Evolutionary conservation across 352 stramenopile species (phyloP), one percentile per base, ranked within the genome.

Genomic region (Phytopythium helicoides): DNA sequence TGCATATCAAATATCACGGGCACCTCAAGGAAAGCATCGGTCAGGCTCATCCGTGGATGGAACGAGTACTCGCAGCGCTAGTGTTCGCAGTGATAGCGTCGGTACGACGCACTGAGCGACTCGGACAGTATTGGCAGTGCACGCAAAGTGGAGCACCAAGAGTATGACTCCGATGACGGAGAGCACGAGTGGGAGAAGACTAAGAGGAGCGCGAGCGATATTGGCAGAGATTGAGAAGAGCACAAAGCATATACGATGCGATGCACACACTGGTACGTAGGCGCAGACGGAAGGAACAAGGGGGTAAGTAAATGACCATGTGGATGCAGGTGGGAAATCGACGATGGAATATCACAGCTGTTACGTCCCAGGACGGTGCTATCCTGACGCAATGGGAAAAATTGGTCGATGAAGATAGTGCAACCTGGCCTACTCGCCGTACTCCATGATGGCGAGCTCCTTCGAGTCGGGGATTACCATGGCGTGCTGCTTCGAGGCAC

Each of bases 361-460:
- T n/a, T n/a, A n/a, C n/a, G n/a, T n/a, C n/a, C n/a, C n/a, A n/a
- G n/a, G n/a, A n/a, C n/a, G n/a, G n/a, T n/a, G n/a, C n/a, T n/a
- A n/a, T n/a, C n/a, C n/a, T n/a, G n/a, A n/a, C n/a, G n/a, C n/a
- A n/a, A n/a, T n/a, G n/a, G n/a, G n/a, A n/a, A n/a, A n/a, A n/a
- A n/a, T n/a, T n/a, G n/a, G n/a, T n/a, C n/a, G n/a, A n/a, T n/a
- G n/a, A n/a, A n/a, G n/a, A n/a, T n/a, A n/a, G n/a, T n/a, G n/a
- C n/a, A n/a, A n/a, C n/a, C n/a, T n/a, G n/a, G n/a, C n/a, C 64
- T 72, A 93, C 45, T 93, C 82, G 60, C 69, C 82, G 54, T 87
- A 93, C 56, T 93, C 82, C 51, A 83, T 69, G 50, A 89, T 75
- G 41, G 81, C 64, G 14, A 93, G 73, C 44, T 86, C 71, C 42